Evolutionary conservation across 306 rosid genomes (phyloP).

Genomic region (Dicorynia guianensis): DNA sequence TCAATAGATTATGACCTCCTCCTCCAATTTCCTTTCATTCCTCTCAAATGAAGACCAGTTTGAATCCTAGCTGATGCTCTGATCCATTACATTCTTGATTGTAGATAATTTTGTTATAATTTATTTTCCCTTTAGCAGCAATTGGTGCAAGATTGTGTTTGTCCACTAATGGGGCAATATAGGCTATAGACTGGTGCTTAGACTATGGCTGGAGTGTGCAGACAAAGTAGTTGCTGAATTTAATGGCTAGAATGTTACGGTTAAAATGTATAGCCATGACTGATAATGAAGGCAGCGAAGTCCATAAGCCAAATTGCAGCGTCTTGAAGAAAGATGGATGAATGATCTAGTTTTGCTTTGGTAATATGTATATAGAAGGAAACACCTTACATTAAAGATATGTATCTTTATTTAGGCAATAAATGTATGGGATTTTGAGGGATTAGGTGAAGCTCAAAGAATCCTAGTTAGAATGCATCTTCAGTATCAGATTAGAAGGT

Average conservation of each 20-base stretch:
- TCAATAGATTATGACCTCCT: not conserved
- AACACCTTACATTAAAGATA: not conserved
- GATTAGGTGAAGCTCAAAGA: not conserved
- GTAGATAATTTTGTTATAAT: conserved; percentile 10
- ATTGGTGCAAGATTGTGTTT: not conserved
- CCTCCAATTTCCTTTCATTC: not conserved
- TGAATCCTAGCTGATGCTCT: conserved; percentile 4
- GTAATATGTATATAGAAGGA: not conserved
- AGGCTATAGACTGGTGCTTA: not conserved
- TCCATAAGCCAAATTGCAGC: not conserved
- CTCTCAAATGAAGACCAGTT: not conserved
- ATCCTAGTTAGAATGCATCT: not conserved
- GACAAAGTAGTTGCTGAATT: not conserved
- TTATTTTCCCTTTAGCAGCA: not conserved
- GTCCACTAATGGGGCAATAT: not conserved
- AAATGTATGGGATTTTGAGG: not conserved
- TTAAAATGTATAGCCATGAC: not conserved
- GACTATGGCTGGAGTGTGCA: not conserved
- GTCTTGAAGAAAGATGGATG: conserved; percentile 17
- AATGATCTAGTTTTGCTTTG: not conserved
- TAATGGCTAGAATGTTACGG: conserved; percentile 19
- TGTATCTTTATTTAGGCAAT: not conserved
- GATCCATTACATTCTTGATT: not conserved
- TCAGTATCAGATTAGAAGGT: not conserved
- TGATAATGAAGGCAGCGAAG: not conserved